These are phyloP conservation scores for Raffaelea deltoideospora DNA, from an alignment of 2,329 filamentous ascomycete species.

Conservation along the genomic window DNA sequence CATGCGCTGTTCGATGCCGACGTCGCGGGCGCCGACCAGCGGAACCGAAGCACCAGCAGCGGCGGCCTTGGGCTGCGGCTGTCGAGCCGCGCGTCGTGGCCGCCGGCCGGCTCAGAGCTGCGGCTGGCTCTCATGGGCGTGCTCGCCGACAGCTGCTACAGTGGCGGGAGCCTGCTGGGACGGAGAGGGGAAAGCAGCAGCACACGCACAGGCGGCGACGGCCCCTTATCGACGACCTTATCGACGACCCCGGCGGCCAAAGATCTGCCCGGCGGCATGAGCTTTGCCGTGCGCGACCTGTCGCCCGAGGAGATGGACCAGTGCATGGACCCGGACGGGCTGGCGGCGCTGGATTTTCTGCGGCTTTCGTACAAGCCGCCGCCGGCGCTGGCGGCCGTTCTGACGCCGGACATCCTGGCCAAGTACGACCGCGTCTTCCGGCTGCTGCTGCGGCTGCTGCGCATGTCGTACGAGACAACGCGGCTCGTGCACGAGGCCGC, in stretches of 20 bases:
- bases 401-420: constrained; percentile 53
- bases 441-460: constrained; percentile 57
- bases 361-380: constrained; percentile 73
- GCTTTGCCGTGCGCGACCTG: constrained; percentile 75
- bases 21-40: constrained; percentile 60
- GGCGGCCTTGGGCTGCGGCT: constrained; percentile 71
- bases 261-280: constrained; percentile 51
- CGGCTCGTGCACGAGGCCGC: constrained; percentile 41
- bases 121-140: constrained; percentile 77
- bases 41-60: constrained; percentile 51
- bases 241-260: constrained; percentile 6
- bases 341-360: constrained; percentile 88
- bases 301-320: constrained; percentile 62
- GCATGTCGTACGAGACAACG: constrained; percentile 64
- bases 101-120: constrained; percentile 87
- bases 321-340: constrained; percentile 66
- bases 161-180: too few species aligned
- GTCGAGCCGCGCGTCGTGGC: constrained; percentile 72
- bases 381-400: constrained; percentile 52
- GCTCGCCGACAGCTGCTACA: constrained; percentile 56
- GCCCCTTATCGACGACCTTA: too few species aligned
- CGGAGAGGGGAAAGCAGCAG: too few species aligned
- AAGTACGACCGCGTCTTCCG: constrained; percentile 83
- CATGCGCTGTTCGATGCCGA: constrained; percentile 77
- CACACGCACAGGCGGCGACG: too few species aligned